These are phyloP conservation scores for Hyparrhenia diplandra DNA, from an alignment of 176 grass and related monocot genomes.

Conservation along the genomic window DNA sequence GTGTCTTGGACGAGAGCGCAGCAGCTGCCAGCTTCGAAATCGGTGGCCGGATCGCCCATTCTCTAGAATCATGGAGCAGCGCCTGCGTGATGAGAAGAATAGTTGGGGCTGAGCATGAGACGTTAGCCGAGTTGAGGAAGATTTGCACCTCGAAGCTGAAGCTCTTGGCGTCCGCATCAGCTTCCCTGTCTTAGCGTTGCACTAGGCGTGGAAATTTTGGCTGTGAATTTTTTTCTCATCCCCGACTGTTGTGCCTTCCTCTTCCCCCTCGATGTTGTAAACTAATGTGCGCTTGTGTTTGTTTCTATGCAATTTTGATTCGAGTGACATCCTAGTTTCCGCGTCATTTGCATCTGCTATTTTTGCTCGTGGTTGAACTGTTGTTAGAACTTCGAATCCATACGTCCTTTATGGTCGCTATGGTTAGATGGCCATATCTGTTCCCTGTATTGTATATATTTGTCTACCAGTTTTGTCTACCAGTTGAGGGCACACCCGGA, in stretches of 20 bases:
- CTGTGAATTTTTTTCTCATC: constrained; percentile 8
- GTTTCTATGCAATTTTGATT: constrained; percentile 33
- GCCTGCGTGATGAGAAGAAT: constrained; percentile 52
- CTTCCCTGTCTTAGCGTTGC: constrained; percentile 26
- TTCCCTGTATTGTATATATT: too few relatives aligned
- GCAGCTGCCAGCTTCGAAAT: constrained; percentile 33
- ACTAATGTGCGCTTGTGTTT: not conserved
- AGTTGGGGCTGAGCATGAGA: constrained; percentile 41
- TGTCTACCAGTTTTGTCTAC: too few relatives aligned
- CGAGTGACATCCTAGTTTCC: not conserved
- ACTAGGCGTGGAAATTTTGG: constrained; percentile 27
- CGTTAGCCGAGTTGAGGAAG: constrained; percentile 43
- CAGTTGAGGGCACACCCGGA: too few relatives aligned
- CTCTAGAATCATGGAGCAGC: constrained; percentile 59
- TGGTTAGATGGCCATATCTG: too few relatives aligned
- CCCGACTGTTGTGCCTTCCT: not conserved
- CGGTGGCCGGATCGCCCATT: constrained; percentile 52
- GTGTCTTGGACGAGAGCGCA: constrained; percentile 55
- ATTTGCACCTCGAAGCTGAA: constrained; percentile 64
- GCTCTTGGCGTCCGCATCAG: constrained; percentile 35
- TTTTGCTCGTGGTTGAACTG: not conserved
- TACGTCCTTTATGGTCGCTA: not conserved
- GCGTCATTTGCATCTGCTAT: not conserved
- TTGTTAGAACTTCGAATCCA: not conserved
- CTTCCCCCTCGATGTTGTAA: constrained; percentile 16